Conservation (phyloP, 2,329 filamentous ascomycete species). For the Zasmidium angulare region DNA sequence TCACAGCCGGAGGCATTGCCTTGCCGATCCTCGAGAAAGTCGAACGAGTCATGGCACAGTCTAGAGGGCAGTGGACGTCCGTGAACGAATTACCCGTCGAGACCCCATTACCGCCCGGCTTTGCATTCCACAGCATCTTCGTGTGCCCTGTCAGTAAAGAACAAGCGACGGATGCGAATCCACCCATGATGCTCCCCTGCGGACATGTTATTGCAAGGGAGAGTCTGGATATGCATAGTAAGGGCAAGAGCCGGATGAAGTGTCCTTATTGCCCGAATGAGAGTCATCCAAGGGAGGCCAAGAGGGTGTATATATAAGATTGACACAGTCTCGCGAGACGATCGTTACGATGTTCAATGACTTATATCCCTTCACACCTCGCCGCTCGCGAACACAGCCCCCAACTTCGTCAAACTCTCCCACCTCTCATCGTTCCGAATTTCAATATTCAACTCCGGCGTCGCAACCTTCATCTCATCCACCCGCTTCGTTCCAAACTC, state of each 20-base stretch:
- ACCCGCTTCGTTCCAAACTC: neutral
- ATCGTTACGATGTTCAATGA: no score
- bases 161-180: constrained; percentile 88
- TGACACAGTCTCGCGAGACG: no score
- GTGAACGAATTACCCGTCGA: constrained; percentile 80
- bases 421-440: constrained; percentile 2
- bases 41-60: constrained; percentile 80
- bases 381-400: neutral
- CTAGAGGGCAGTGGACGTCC: constrained; percentile 92
- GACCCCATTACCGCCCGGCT: constrained; percentile 63
- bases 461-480: constrained; percentile 3
- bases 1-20: constrained; percentile 88
- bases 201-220: constrained; percentile 91
- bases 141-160: constrained; percentile 97
- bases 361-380: neutral
- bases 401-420: constrained; percentile 2
- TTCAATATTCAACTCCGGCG: neutral
- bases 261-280: constrained; percentile 94
- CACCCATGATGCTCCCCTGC: constrained; percentile 94
- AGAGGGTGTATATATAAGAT: constrained; percentile 55
- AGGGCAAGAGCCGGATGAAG: constrained; percentile 74
- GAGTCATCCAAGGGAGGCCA: constrained; percentile 73
- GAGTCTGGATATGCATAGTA: constrained; percentile 74
- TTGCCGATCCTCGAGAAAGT: constrained; percentile 87
- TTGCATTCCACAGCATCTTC: constrained; percentile 90